These are phyloP conservation scores for Intubia oerlemansii DNA, from an alignment of 2,329 filamentous ascomycete genomes.

Conservation along the genomic window DNA sequence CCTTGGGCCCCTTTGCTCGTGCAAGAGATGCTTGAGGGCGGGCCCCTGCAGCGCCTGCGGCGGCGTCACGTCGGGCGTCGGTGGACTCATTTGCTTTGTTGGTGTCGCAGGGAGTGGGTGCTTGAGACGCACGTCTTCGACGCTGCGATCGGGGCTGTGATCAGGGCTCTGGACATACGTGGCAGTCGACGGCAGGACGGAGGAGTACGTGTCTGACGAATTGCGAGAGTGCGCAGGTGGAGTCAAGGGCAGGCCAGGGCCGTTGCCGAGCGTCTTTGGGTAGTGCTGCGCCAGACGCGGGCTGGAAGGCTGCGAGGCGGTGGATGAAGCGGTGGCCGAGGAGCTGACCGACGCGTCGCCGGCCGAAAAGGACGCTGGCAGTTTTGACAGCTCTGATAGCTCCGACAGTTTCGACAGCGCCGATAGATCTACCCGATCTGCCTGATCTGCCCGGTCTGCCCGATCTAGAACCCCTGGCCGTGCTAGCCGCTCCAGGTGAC, in stretches of 20 bases:
- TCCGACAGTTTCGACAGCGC: too few species aligned
- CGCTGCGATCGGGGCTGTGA: too few species aligned
- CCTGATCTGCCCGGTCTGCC: too few species aligned
- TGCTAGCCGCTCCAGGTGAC: too few species aligned
- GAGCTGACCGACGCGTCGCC: too few species aligned
- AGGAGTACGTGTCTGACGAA: conserved; percentile 30
- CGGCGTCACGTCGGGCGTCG: conserved; percentile 57
- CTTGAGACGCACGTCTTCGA: conserved; percentile 16
- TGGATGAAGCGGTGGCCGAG: too few species aligned
- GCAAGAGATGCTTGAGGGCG: conserved; percentile 20
- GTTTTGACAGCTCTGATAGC: too few species aligned
- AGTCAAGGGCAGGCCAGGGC: conserved; percentile 36
- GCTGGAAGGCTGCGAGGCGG: conserved; percentile 16
- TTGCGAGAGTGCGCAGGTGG: conserved; percentile 38
- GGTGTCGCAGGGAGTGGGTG: conserved; percentile 30
- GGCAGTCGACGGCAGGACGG: conserved; percentile 20
- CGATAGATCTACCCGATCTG: too few species aligned
- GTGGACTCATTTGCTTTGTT: conserved; percentile 43
- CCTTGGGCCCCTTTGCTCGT: too few species aligned
- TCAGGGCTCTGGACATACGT: conserved; percentile 17
- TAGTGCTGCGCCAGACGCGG: conserved; percentile 21
- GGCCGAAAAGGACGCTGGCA: too few species aligned
- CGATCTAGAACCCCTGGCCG: too few species aligned
- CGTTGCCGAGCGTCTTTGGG: conserved; percentile 19
- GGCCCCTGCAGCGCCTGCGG: conserved; percentile 23